Base-by-base conservation (phyloP, 164 flowering plant species). In the Liriodendron chinense region DNA sequence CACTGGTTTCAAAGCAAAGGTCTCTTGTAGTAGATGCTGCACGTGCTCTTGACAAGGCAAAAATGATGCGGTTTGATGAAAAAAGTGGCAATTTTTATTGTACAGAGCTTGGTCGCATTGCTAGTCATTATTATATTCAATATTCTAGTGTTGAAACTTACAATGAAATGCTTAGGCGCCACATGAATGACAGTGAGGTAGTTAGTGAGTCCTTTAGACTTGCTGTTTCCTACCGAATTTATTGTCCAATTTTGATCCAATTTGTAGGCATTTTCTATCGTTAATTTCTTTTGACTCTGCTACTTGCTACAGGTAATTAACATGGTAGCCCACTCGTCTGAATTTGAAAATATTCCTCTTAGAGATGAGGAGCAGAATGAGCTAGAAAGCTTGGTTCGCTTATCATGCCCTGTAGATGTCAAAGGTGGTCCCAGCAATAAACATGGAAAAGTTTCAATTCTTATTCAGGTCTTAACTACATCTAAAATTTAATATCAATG, bases 61-160 rank as follows among this genome's bases (percentile, higher is more conserved):
- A 96, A 84, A 96, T 96, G 99, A 93, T 96, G 98, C 91, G 99
- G 57, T 96, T 96, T 88, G 98, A 96, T 89, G 99, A 96, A 84
- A 96, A 96, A 86, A 96, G 98, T 86, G 99, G 99, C 62, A 96
- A 96, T 77, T 96, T 96, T 73, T 96, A 93, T 70, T 91, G 99
- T 79, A 96, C 99, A 7, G 99, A 96, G 85, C 98, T 96, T 70
- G 99, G 99, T 59, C 99, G 99, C 26, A 93, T 96, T 86, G 98
- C 99, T 53, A 96, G 99, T 78, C 99, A 96, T 82, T 96, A 88
- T 80, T 96, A 96, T 80, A 94, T 96, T 77, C 99, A 93, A 34
- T 96, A 94, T 80, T 87, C 97, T 20, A 96, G 97, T 86, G 98
- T 96, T 75, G 98, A 96, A 83, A 96, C 96, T 14, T 96, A 96